phyloP scores from a whole-genome alignment of 2,329 filamentous ascomycete species.

The Ophiognomonia clavigignenti-juglandacearum region DNA sequence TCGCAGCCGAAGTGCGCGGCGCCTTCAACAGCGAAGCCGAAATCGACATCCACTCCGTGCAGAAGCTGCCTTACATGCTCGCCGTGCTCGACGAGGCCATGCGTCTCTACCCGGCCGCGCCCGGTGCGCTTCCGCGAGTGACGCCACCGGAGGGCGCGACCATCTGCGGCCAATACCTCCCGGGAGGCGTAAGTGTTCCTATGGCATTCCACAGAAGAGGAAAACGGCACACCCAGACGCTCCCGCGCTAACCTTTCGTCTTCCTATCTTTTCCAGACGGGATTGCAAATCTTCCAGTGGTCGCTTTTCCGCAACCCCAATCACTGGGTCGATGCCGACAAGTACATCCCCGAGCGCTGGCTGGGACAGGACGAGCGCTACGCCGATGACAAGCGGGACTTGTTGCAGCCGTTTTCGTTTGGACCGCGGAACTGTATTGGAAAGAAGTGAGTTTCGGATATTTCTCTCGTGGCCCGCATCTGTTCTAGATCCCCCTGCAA shows the following conservation, averaged over 20 bases:
- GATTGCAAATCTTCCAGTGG: background rate
- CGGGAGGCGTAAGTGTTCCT: background rate
- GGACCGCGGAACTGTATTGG: conserved; percentile 18
- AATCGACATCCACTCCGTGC: conserved; percentile 25
- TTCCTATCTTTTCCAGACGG: too few species aligned
- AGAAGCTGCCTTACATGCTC: conserved; percentile 27
- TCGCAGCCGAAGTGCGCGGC: conserved; percentile 29
- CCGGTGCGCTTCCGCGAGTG: conserved; percentile 1
- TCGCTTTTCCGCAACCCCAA: background rate
- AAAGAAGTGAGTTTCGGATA: conserved; percentile 17
- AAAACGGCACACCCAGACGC: background rate
- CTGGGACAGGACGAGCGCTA: background rate
- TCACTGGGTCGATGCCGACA: background rate
- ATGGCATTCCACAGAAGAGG: too few species aligned
- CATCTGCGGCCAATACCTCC: conserved; percentile 9
- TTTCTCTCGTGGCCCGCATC: too few species aligned
- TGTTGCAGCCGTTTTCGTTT: conserved; percentile 24
- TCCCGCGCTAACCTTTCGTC: too few species aligned
- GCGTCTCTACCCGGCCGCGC: conserved; percentile 29
- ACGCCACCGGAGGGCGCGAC: conserved; percentile 1
- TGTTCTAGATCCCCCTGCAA: too few species aligned
- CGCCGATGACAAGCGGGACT: conserved; percentile 19
- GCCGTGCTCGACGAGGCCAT: conserved; percentile 32
- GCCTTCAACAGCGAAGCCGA: conserved; percentile 26
- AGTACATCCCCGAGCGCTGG: background rate